Base-by-base conservation (phyloP, 768 basidiomycete genomes). In the Pisolithus orientalis region DNA sequence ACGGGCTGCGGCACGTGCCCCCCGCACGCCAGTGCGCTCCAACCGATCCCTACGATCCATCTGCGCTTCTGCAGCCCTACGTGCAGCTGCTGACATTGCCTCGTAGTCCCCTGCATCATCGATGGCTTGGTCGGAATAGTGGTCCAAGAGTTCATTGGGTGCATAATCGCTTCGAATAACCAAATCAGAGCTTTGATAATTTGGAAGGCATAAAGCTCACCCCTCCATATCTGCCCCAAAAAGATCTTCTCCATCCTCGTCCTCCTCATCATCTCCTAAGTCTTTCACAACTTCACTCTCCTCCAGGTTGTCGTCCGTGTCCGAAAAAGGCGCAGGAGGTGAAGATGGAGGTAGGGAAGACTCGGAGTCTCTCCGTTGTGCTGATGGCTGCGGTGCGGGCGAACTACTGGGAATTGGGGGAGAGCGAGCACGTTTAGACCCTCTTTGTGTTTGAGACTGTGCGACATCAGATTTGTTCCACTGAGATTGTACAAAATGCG, bases 201-300 rank as follows among this genome's bases (percentile, higher is more conserved):
- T 42, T 49, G 38, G 51, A 47, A n/a, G 9, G 53, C 45, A 32
- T 53, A 34, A 54, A 45, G 67, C 82, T 59, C 64, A 90, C 94
- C 77, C 78, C 67, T 87, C 81, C 53, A 90, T 68, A 47, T 73
- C 75, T n/a, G 93, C 83, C 32, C 78, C 89, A 67, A 94, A 97
- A 40, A 99, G 80, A 71, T 98, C 95, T 67, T 97, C 95, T 37
- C 82, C 92, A n/a, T 79, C 92, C 10, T 86, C 89, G 5, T 83
- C 89, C 28, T 77, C 80, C 3, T 79, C 85, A 48, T 79, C 85
- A 48, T 83, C 84, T n/a, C 83, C 83, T 13, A 81, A 70, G 60
- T 87, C 82, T 50, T 66, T 72, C 4, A 87, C 75, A 1, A 76
- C 81, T 57, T 87, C 84, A 9, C 80, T 79, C 53, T 89, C 87